phyloP scores from a whole-genome alignment of 371 early-diverging fungal species.

The Syncephalastrum sp. region DNA sequence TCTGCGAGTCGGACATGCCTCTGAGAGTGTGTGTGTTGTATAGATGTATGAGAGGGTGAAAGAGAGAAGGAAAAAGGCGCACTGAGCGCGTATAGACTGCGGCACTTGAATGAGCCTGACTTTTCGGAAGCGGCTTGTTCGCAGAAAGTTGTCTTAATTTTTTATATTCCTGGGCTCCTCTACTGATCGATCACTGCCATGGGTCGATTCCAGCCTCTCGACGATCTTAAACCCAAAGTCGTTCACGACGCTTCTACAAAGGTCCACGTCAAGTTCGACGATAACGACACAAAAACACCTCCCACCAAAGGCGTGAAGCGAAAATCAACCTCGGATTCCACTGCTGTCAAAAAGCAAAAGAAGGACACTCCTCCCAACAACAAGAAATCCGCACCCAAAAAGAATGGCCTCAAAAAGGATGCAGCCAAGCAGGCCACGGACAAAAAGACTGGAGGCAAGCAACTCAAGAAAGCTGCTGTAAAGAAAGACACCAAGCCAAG shows the following conservation, averaged over 20 bases:
- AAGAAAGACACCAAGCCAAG: slow-evolving; percentile 7
- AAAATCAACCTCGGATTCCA: neutral
- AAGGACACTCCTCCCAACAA: neutral
- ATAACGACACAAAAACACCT: slow-evolving; percentile 8
- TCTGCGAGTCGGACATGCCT: slow-evolving; percentile 8
- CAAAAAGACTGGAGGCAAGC: too few species aligned
- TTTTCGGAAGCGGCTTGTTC: too few species aligned
- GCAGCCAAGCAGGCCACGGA: too few species aligned
- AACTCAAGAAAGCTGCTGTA: neutral
- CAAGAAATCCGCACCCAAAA: neutral
- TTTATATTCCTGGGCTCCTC: too few species aligned
- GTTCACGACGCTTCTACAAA: slow-evolving; percentile 31
- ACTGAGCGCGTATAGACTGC: too few species aligned
- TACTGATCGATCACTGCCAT: too few species aligned
- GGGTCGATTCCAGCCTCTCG: too few species aligned
- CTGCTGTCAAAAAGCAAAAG: slow-evolving; percentile 3
- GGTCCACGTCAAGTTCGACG: slow-evolving; percentile 40
- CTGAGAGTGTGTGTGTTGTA: neutral
- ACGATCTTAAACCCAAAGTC: neutral
- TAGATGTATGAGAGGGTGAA: neutral
- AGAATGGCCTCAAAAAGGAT: too few species aligned
- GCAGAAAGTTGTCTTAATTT: too few species aligned
- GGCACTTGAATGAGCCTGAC: too few species aligned
- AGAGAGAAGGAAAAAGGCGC: too few species aligned
- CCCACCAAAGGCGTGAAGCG: neutral